Percentiles rank a stretch among this genome's conserved stretches.
These are phyloP conservation scores for Oenanthe sinensis DNA, from an alignment of 129 eudicot genomes.

Conservation along the genomic window DNA sequence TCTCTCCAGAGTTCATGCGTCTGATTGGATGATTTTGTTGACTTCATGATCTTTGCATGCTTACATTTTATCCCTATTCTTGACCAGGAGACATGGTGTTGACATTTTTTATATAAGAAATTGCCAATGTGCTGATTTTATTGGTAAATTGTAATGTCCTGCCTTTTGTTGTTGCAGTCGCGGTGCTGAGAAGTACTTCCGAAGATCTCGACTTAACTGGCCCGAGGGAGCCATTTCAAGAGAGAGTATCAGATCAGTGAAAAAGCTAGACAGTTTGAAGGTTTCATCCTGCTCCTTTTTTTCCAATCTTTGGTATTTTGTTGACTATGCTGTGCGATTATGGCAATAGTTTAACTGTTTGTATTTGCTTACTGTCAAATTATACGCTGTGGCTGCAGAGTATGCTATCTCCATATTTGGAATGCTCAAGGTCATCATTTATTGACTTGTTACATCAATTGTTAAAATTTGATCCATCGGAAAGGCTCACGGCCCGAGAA, in stretches of 20 bases:
- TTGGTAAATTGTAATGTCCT: background rate
- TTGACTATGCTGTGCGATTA: background rate
- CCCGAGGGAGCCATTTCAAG: conserved; percentile 93
- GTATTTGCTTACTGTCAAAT: background rate
- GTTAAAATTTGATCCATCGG: conserved; percentile 62
- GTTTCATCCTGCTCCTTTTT: conserved; percentile 13
- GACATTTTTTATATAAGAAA: background rate
- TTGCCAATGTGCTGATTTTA: background rate
- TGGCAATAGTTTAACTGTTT: background rate
- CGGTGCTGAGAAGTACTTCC: conserved; percentile 67
- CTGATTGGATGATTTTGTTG: too few relatives aligned
- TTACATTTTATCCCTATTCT: too few relatives aligned
- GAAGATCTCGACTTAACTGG: conserved; percentile 68
- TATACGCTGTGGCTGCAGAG: conserved; percentile 29
- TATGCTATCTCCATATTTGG: conserved; percentile 41
- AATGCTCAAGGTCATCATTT: conserved; percentile 32
- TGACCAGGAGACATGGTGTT: background rate
- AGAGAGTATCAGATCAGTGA: conserved; percentile 84
- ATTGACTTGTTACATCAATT: conserved; percentile 57
- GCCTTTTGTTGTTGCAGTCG: conserved; percentile 23
- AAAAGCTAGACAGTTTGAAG: conserved; percentile 69
- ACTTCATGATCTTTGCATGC: too few relatives aligned
- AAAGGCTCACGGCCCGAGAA: conserved; percentile 57
- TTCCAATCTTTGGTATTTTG: background rate
- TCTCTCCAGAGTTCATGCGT: too few relatives aligned